Base-by-base conservation (phyloP, 2,329 filamentous ascomycete genomes). In the Fusarium papillatum region DNA sequence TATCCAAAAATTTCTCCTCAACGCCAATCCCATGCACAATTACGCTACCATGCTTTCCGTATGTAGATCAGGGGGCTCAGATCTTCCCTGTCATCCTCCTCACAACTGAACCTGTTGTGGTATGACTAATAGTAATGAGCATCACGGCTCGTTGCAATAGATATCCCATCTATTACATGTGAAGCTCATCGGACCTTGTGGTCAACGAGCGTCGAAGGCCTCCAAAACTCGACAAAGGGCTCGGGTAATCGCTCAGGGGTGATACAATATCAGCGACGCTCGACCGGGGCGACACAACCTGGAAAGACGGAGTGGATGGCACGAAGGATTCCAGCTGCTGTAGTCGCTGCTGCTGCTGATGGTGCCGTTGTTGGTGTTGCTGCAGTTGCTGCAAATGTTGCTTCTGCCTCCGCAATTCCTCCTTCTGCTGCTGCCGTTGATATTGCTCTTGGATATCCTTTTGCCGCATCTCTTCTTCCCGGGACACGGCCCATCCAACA, bases 121-220 rank as follows among this genome's bases (percentile, higher is more conserved):
- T 39, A 22, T 36, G 24, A 41, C 59, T 61, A 8, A 13, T n/a
- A 41, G 26, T 24, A 61, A 61, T 61, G n/a, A 46, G 19, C 24
- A 61, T 61, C 17, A 11, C 38, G 10, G 22, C 24, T 39, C 38
- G 11, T 22, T 43, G n/a, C 13, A 46, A 31, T 41, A 22, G 11
- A 14, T 41, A 14, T 31, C 39, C 8, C 19, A 31, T 34, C 64
- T 26, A 57, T 68, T 66, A 77, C 73, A 77, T 77, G 26, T 79
- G 78, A 22, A 80, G 71, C 55, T 80, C 78, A 59, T 80, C 78
- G 22, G 78, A 80, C 22, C 78, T 68, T 17, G 78, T 80, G 6
- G 78, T 80, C 16, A 80, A 70, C 19, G 78, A 80, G 19, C 78
- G 76, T 34, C 76, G 71, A 22, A 80, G 48, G 19, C 77, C 72